Percentiles rank a stretch among this genome's conserved stretches.
Conservation (phyloP, 768 basidiomycete genomes). For the Wakefieldia striispora region DNA sequence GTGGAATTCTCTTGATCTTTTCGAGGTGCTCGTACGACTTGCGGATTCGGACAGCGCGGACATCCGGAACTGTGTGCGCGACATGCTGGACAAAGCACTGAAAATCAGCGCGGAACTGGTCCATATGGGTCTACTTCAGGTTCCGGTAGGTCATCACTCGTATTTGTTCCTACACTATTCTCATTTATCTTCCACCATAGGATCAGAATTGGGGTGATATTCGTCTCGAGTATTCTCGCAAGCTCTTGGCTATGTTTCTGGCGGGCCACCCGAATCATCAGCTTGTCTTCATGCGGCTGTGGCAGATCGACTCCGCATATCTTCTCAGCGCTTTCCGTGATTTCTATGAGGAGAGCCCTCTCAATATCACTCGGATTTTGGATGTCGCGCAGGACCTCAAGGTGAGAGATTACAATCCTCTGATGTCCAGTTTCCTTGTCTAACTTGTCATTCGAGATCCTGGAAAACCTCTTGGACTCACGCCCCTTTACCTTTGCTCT, state of each 20-base stretch:
- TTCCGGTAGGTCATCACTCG: conserved; percentile 59
- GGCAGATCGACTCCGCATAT: conserved; percentile 86
- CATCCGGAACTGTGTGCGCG: conserved; percentile 73
- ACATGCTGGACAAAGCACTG: conserved; percentile 92
- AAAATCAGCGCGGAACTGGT: conserved; percentile 94
- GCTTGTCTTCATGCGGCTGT: conserved; percentile 94
- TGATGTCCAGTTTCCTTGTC: not conserved
- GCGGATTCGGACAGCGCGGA: conserved; percentile 71
- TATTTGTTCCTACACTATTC: not conserved
- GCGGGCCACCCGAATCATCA: conserved; percentile 93
- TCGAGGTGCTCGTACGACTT: conserved; percentile 81
- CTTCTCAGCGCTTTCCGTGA: conserved; percentile 86
- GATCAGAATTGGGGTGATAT: conserved; percentile 87
- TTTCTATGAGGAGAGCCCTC: conserved; percentile 87
- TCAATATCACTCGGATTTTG: conserved; percentile 91
- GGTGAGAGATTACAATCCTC: conserved; percentile 41
- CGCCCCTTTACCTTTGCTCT: conserved; percentile 87
- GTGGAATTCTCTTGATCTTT: conserved; percentile 93
- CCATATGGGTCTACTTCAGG: conserved; percentile 88
- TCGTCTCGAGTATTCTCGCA: conserved; percentile 82
- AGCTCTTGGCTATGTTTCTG: conserved; percentile 85
- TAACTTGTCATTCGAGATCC: conserved; percentile 51
- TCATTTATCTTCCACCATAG: conserved; percentile 31
- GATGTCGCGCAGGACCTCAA: conserved; percentile 96
- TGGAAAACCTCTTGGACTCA: conserved; percentile 89